Conservation (phyloP, 306 rosid species). For the Crotalaria pallida region DNA sequence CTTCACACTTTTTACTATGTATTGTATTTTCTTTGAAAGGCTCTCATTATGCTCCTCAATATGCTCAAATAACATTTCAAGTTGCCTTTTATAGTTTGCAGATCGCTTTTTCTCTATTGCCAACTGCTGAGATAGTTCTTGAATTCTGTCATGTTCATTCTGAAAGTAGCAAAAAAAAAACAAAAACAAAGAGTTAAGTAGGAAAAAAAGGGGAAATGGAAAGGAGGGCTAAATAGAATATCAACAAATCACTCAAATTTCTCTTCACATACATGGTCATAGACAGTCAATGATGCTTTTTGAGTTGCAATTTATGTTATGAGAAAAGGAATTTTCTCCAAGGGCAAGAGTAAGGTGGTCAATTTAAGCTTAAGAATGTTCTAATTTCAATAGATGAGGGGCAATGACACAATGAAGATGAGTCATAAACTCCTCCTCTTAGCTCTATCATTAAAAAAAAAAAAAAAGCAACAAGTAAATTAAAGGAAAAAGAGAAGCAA, state of each 20-base stretch:
- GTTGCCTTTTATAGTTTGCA: conserved; percentile 85
- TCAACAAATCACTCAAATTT: neutral
- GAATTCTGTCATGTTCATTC: conserved; percentile 87
- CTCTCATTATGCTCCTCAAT: conserved; percentile 81
- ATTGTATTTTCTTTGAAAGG: conserved; percentile 82
- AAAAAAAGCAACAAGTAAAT: neutral
- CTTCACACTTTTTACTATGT: conserved; percentile 81
- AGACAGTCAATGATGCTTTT: neutral
- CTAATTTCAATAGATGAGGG: neutral
- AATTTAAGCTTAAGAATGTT: conserved; percentile 1
- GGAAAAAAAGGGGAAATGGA: neutral
- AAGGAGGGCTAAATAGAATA: neutral
- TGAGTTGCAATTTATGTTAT: neutral
- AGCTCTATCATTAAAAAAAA: neutral
- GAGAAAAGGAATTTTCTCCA: neutral
- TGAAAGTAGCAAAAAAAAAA: conserved; percentile 26
- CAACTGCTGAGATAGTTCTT: conserved; percentile 84
- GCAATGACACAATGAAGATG: neutral
- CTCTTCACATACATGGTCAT: neutral
- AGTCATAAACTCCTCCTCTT: neutral
- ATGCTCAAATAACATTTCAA: conserved; percentile 83
- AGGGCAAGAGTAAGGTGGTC: neutral
- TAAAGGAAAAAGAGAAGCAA: neutral
- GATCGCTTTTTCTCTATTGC: conserved; percentile 82
- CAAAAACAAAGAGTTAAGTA: conserved; percentile 11